phyloP scores from a whole-genome alignment of 257 asterid genomes.

The Datura wrightii region DNA sequence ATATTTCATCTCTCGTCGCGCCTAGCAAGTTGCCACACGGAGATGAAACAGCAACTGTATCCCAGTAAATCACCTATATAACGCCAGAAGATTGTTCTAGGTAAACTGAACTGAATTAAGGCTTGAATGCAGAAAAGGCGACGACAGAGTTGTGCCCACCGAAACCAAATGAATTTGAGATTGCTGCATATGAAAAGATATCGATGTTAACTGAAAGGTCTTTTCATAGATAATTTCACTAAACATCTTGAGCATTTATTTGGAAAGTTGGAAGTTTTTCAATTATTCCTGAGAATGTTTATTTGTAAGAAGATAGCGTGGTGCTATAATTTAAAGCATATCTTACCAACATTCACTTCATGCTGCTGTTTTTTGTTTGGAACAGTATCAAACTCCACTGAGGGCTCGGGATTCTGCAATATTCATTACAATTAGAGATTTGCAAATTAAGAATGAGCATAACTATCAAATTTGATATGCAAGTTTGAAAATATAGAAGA shows the following conservation, averaged over 20 bases:
- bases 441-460: slow-evolving; percentile 17
- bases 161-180: slow-evolving; percentile 82
- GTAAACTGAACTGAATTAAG: slow-evolving; percentile 45
- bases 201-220: neutral
- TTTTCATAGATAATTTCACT: neutral
- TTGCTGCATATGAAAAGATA: slow-evolving; percentile 54
- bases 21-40: slow-evolving; percentile 29
- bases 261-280: neutral
- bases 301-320: neutral
- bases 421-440: neutral
- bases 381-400: slow-evolving; percentile 83
- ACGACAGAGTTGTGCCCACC: slow-evolving; percentile 89
- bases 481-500: neutral
- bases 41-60: slow-evolving; percentile 22
- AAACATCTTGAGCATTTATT: neutral
- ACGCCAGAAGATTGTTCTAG: slow-evolving; percentile 28
- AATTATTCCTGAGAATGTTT: neutral
- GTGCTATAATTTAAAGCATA: neutral
- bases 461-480: neutral
- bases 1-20: slow-evolving; percentile 11
- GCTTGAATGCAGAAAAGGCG: slow-evolving; percentile 76
- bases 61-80: neutral
- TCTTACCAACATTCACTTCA: slow-evolving; percentile 82
- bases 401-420: slow-evolving; percentile 83
- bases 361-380: slow-evolving; percentile 83